phyloP scores from a whole-genome alignment of 1,284 basidiomycete species.

The Sporisorium scitamineum region DNA sequence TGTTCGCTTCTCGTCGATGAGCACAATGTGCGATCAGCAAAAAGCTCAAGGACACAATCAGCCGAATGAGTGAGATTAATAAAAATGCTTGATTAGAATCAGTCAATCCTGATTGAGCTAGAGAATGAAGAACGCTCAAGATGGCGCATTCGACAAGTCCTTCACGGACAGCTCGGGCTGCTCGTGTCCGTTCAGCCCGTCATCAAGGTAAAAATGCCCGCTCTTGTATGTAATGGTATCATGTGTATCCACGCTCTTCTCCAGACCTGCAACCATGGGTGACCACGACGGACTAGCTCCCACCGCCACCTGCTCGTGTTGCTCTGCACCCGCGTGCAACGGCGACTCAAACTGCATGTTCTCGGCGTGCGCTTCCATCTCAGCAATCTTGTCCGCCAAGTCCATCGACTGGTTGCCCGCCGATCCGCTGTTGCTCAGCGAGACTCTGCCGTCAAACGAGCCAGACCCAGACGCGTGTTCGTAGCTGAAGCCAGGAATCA shows the following conservation, averaged over 20 bases:
- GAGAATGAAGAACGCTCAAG: background rate
- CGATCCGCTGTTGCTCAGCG: conserved; percentile 34
- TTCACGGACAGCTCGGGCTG: background rate
- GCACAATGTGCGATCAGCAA: background rate
- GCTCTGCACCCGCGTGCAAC: conserved; percentile 14
- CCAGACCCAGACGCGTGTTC: conserved; percentile 28
- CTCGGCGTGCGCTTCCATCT: conserved; percentile 58
- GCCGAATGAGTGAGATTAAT: background rate
- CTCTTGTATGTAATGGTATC: conserved; percentile 15
- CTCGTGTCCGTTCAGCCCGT: background rate
- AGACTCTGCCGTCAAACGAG: conserved; percentile 33
- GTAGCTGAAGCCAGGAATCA: conserved; percentile 15
- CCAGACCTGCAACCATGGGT: conserved; percentile 21
- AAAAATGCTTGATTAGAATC: background rate
- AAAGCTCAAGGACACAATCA: background rate
- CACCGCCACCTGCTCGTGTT: background rate
- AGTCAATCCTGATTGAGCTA: background rate
- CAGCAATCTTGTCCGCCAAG: conserved; percentile 53
- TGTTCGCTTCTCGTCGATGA: background rate
- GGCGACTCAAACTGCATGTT: conserved; percentile 43
- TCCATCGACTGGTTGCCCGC: conserved; percentile 40
- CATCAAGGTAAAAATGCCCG: conserved; percentile 17
- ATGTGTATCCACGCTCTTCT: conserved; percentile 25
- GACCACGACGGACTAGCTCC: conserved; percentile 21
- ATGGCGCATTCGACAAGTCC: background rate